phyloP scores from a whole-genome alignment of 2,329 filamentous ascomycete species.

The Sporothrix variecibatus region DNA sequence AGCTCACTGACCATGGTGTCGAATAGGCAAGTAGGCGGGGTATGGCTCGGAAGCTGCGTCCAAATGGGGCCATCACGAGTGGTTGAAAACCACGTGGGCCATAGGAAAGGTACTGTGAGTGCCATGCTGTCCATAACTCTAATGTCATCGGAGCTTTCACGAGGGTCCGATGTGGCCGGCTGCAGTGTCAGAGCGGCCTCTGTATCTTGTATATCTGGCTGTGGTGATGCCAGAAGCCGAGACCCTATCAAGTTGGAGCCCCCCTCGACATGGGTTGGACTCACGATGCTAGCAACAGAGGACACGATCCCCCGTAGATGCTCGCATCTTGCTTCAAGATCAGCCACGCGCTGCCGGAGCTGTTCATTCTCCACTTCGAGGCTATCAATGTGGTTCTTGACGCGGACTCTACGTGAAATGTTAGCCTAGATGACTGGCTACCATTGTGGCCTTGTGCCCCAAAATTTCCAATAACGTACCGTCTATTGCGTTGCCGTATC shows the following conservation, averaged over 20 bases:
- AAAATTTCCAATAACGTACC: background rate
- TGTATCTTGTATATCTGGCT: background rate
- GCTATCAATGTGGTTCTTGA: background rate
- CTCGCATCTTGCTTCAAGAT: background rate
- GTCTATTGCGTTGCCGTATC: background rate
- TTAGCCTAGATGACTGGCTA: background rate
- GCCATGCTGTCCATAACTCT: background rate
- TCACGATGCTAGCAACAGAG: background rate
- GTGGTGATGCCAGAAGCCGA: background rate
- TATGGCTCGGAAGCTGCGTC: background rate
- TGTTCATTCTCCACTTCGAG: background rate
- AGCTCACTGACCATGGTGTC: background rate
- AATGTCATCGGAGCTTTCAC: background rate
- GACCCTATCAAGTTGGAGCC: background rate
- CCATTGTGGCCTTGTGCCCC: background rate
- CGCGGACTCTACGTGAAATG: background rate
- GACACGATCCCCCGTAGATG: background rate
- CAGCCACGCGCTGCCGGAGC: background rate
- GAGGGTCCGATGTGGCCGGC: background rate
- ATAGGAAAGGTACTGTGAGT: background rate
- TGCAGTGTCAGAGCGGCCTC: background rate
- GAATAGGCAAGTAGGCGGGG: background rate
- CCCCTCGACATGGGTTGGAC: background rate
- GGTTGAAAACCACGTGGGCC: background rate
- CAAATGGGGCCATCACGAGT: background rate